Conservation (phyloP, 148 eudicot genomes). For the Cornus florida region DNA sequence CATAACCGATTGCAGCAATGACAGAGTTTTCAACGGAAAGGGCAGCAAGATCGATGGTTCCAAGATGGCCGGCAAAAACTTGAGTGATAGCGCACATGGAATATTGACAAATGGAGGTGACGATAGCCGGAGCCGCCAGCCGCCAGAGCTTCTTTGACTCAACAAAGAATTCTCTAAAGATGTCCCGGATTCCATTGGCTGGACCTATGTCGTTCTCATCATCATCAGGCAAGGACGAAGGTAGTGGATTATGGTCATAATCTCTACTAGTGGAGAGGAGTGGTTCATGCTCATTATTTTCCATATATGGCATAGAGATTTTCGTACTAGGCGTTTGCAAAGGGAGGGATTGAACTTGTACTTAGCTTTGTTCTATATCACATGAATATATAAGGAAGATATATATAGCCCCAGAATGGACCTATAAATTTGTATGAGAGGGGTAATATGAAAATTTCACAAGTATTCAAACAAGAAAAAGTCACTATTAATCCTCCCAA, state of each 20-base stretch:
- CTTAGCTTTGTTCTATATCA: too few species aligned
- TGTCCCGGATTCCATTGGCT: background rate
- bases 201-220: constrained; percentile 11
- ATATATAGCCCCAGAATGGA: too few species aligned
- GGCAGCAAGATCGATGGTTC: constrained; percentile 38
- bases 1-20: constrained; percentile 29
- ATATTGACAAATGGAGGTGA: constrained; percentile 32
- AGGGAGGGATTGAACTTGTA: too few species aligned
- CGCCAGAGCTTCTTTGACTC: constrained; percentile 38
- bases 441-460: too few species aligned
- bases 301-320: background rate
- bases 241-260: background rate
- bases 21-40: constrained; percentile 34
- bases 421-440: too few species aligned
- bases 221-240: constrained; percentile 2
- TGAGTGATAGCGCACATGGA: constrained; percentile 36
- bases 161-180: constrained; percentile 6
- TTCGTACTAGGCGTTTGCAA: background rate
- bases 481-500: too few species aligned
- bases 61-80: constrained; percentile 37
- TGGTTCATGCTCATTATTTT: constrained; percentile 2
- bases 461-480: too few species aligned
- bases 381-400: too few species aligned
- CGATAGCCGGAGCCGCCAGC: constrained; percentile 41
- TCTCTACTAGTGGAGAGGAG: background rate